These are phyloP conservation scores for Fusarium robinianum DNA, from an alignment of 2,329 filamentous ascomycete species.

Conservation along the genomic window DNA sequence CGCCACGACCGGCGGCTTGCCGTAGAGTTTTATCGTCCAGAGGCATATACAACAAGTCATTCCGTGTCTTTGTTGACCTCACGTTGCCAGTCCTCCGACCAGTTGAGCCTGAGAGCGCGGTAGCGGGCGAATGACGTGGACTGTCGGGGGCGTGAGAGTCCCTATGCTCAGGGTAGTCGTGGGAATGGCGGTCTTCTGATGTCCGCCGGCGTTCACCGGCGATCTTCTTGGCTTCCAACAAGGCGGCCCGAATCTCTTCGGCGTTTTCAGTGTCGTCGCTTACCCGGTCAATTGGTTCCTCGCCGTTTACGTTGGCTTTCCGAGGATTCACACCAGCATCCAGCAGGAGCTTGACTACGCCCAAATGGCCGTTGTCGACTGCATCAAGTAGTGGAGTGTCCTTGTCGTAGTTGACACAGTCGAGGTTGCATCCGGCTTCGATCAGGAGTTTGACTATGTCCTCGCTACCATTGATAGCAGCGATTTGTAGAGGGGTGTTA, in stretches of 20 bases:
- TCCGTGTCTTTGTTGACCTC: conserved; percentile 66
- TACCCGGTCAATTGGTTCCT: conserved; percentile 87
- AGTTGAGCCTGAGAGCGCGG: conserved; percentile 42
- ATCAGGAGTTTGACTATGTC: conserved; percentile 89
- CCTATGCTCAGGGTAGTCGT: conserved; percentile 52
- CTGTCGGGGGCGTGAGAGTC: conserved; percentile 62
- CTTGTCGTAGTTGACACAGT: conserved; percentile 78
- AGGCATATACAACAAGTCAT: conserved; percentile 66
- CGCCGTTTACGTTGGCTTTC: conserved; percentile 87
- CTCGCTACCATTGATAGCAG: conserved; percentile 81
- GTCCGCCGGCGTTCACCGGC: conserved; percentile 58
- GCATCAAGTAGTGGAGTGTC: conserved; percentile 96
- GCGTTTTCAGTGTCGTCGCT: conserved; percentile 75
- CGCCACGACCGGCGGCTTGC: conserved; percentile 63
- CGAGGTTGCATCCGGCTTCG: conserved; percentile 79
- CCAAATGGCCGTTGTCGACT: conserved; percentile 91
- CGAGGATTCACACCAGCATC: conserved; percentile 89
- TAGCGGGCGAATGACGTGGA: conserved; percentile 60
- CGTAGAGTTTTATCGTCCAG: conserved; percentile 65
- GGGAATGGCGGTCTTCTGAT: conserved; percentile 61
- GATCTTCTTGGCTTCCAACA: conserved; percentile 64
- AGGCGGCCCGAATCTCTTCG: conserved; percentile 73
- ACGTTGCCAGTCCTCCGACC: conserved; percentile 59
- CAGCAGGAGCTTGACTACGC: conserved; percentile 83
- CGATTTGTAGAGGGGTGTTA: conserved; percentile 95